A percentile compares a stretch with the other conserved stretches of the same genome.
Conservation (phyloP, 306 rosid species). For the Sophora flavescens region DNA sequence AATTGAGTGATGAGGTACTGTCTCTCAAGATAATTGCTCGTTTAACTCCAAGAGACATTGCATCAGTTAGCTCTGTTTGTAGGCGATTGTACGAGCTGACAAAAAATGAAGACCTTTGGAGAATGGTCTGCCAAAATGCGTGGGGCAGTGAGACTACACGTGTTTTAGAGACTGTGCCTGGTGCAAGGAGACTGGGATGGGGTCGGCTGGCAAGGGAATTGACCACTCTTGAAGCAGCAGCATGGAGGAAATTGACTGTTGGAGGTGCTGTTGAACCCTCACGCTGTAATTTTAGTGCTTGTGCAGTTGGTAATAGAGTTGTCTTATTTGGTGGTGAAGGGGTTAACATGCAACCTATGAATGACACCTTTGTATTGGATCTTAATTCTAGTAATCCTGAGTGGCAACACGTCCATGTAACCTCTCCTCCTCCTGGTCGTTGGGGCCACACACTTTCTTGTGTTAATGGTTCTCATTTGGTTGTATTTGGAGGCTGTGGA, state of each 20-base stretch:
- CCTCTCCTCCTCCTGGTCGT: slow-evolving; percentile 95
- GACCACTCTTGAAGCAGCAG: slow-evolving; percentile 90
- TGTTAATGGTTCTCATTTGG: slow-evolving; percentile 82
- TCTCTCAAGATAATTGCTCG: slow-evolving; percentile 81
- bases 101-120: slow-evolving; percentile 84
- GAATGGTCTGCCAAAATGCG: slow-evolving; percentile 92
- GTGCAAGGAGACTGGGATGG: slow-evolving; percentile 91
- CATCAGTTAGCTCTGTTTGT: slow-evolving; percentile 81
- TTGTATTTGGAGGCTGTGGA: slow-evolving; percentile 95
- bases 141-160: slow-evolving; percentile 92
- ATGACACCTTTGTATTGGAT: slow-evolving; percentile 86
- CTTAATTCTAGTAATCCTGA: slow-evolving; percentile 81
- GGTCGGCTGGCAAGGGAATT: slow-evolving; percentile 84
- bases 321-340: slow-evolving; percentile 95
- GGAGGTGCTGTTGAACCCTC: slow-evolving; percentile 92
- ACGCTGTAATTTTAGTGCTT: slow-evolving; percentile 93
- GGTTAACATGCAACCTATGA: slow-evolving; percentile 95
- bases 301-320: slow-evolving; percentile 91
- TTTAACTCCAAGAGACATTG: slow-evolving; percentile 89
- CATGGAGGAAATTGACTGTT: slow-evolving; percentile 87
- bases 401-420: slow-evolving; percentile 91
- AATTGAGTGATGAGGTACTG: slow-evolving; percentile 86
- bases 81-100: slow-evolving; percentile 70
- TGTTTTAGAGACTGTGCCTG: slow-evolving; percentile 84
- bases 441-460: slow-evolving; percentile 96